A percentile compares a stretch with the other conserved stretches of the same genome.
Conservation (phyloP, 805 yeast genomes). For the Candida schatavii region DNA sequence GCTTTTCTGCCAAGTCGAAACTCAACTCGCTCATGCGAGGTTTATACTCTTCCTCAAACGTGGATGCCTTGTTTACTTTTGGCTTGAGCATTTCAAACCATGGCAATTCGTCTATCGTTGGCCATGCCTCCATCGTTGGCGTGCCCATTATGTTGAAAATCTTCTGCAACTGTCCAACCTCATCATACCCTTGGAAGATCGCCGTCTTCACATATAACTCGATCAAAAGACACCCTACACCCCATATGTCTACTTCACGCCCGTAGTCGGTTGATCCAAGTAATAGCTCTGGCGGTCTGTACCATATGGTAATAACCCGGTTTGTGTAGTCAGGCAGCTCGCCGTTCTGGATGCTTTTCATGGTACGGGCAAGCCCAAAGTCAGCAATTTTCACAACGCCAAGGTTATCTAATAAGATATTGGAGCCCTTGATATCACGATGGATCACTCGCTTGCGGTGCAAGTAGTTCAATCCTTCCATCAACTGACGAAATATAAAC, state of each 20-base stretch:
- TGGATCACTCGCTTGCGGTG: conserved; percentile 70
- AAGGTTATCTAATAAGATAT: conserved; percentile 58
- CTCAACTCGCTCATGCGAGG: conserved; percentile 49
- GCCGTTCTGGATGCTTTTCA: conserved; percentile 53
- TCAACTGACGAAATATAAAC: conserved; percentile 60
- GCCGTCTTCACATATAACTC: conserved; percentile 78
- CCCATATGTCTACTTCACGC: conserved; percentile 94
- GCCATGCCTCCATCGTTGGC: conserved; percentile 73
- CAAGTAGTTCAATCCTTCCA: conserved; percentile 66
- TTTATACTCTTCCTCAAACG: conserved; percentile 30
- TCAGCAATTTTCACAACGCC: conserved; percentile 75
- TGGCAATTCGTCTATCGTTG: conserved; percentile 72
- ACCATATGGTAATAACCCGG: conserved; percentile 95
- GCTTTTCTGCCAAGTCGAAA: conserved; percentile 59
- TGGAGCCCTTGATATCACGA: conserved; percentile 81
- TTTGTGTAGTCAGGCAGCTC: conserved; percentile 83
- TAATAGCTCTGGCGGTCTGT: conserved; percentile 91
- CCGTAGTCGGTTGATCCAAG: conserved; percentile 90
- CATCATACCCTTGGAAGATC: conserved; percentile 84
- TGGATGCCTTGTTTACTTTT: conserved; percentile 28
- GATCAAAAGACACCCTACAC: conserved; percentile 85
- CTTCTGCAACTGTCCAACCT: conserved; percentile 73
- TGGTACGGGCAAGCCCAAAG: conserved; percentile 76
- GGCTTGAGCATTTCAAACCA: conserved; percentile 91
- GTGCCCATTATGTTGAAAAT: conserved; percentile 87